A percentile compares a stretch with the other conserved stretches of the same genome.
These are phyloP conservation scores for Pistacia vera DNA, from an alignment of 345 rosid genomes.

Conservation along the genomic window DNA sequence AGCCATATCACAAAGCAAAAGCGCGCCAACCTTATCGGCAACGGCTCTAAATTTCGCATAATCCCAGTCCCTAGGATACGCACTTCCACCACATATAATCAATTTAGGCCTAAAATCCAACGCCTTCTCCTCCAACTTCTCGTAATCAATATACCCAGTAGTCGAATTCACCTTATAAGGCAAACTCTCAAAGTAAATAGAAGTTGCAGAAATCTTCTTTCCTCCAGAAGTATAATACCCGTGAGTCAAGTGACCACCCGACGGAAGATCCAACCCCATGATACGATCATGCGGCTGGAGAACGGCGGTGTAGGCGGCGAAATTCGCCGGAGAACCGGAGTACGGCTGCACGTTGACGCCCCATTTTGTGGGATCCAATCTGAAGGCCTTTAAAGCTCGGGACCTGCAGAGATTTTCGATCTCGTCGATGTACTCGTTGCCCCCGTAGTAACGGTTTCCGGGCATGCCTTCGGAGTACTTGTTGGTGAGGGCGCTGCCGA, in stretches of 20 bases:
- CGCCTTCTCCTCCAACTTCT: conserved; percentile 97
- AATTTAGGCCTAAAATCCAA: conserved; percentile 94
- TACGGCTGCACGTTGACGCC: conserved; percentile 99
- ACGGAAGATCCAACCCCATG: conserved; percentile 97
- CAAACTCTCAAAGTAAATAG: conserved; percentile 98
- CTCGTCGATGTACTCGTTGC: conserved; percentile 91
- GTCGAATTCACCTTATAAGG: conserved; percentile 90
- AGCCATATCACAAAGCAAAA: conserved; percentile 98
- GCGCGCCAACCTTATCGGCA: conserved; percentile 95
- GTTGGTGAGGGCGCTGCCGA: conserved; percentile 96
- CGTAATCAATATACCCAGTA: conserved; percentile 92
- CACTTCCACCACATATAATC: conserved; percentile 99
- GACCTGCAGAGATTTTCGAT: conserved; percentile 96
- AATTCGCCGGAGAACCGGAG: conserved; percentile 98
- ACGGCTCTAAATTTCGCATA: conserved; percentile 71
- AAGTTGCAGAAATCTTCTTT: conserved; percentile 98
- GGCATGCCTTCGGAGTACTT: conserved; percentile 99
- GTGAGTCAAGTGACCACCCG: conserved; percentile 97
- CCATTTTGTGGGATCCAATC: conserved; percentile 68
- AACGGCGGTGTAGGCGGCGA: conserved; percentile 97
- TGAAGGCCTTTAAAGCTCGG: conserved; percentile 86
- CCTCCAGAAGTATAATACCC: conserved; percentile 98
- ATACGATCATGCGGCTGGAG: conserved; percentile 96
- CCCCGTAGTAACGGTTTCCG: conserved; percentile 98
- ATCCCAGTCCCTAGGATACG: conserved; percentile 99